Conservation (phyloP, 768 basidiomycete genomes). For the Xerocomus potaroensis region DNA sequence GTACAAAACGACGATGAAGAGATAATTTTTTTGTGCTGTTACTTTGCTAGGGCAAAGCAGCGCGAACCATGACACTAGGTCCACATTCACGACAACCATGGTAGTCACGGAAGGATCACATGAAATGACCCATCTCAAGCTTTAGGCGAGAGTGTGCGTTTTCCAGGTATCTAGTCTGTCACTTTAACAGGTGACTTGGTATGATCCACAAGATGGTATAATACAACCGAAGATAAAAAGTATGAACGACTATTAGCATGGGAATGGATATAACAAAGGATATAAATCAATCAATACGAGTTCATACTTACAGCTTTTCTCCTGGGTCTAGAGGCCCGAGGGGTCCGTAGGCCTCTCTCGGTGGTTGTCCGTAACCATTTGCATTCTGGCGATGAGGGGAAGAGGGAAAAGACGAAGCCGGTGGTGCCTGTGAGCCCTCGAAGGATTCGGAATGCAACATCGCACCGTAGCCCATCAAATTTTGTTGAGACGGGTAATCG, state of each 20-base stretch:
- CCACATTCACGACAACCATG: no score
- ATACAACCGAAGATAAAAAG: neutral
- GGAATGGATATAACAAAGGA: constrained; percentile 1
- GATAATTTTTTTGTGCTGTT: no score
- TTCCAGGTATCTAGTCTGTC: neutral
- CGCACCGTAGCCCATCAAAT: constrained; percentile 47
- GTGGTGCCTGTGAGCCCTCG: constrained; percentile 19
- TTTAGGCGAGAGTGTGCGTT: no score
- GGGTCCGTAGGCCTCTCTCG: constrained; percentile 42
- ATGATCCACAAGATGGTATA: neutral
- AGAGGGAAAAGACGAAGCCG: constrained; percentile 33
- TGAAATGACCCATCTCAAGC: no score
- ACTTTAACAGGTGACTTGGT: constrained; percentile 1
- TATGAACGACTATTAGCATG: constrained; percentile 4
- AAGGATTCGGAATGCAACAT: constrained; percentile 46
- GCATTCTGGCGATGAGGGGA: constrained; percentile 31
- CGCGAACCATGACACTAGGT: no score
- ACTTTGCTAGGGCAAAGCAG: no score
- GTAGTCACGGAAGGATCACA: no score
- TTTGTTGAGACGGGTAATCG: constrained; percentile 43
- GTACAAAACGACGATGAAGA: no score
- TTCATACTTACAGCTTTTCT: constrained; percentile 41
- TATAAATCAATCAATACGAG: constrained; percentile 17
- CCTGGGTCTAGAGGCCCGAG: constrained; percentile 60
- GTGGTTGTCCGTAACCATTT: constrained; percentile 36